Conservation (phyloP, 495 filamentous ascomycete genomes). For the Penicillium tannophilum region DNA sequence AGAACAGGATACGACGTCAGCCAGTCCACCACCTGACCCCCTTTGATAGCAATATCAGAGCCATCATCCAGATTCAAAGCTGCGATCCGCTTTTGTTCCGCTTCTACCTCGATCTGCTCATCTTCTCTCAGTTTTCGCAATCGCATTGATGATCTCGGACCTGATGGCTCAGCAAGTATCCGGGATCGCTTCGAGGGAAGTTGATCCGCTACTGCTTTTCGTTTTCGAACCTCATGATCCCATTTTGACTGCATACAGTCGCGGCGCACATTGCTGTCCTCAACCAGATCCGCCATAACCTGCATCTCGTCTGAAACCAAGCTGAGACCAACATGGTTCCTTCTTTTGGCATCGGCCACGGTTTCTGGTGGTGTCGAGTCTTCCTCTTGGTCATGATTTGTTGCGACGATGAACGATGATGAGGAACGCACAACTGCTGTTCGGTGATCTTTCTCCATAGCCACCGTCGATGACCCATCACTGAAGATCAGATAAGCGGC, state of each 20-base stretch:
- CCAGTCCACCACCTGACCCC: slow-evolving; percentile 42
- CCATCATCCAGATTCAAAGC: background rate
- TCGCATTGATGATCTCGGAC: slow-evolving; percentile 12
- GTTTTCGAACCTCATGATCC: slow-evolving; percentile 29
- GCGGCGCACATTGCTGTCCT: slow-evolving; percentile 43
- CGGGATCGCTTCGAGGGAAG: background rate
- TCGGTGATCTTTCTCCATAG: slow-evolving; percentile 61
- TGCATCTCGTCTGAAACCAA: slow-evolving; percentile 20
- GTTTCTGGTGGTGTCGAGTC: slow-evolving; percentile 7
- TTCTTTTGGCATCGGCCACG: slow-evolving; percentile 19
- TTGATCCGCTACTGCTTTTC: slow-evolving; percentile 14
- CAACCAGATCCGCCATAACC: slow-evolving; percentile 37
- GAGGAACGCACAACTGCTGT: slow-evolving; percentile 42
- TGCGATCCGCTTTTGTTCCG: background rate
- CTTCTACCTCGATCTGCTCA: slow-evolving; percentile 2
- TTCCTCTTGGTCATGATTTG: slow-evolving; percentile 54
- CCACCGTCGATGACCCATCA: slow-evolving; percentile 43
- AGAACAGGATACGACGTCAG: slow-evolving; percentile 48
- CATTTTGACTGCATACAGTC: slow-evolving; percentile 43
- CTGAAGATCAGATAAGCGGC: slow-evolving; percentile 62
- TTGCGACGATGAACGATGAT: slow-evolving; percentile 54
- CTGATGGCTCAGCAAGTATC: background rate
- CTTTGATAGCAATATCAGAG: slow-evolving; percentile 26
- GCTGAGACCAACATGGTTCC: slow-evolving; percentile 18
- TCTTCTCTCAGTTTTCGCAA: slow-evolving; percentile 15